Evolutionary conservation across 768 basidiomycete genomes (phyloP).

Genomic region (Rickenella mellea): DNA sequence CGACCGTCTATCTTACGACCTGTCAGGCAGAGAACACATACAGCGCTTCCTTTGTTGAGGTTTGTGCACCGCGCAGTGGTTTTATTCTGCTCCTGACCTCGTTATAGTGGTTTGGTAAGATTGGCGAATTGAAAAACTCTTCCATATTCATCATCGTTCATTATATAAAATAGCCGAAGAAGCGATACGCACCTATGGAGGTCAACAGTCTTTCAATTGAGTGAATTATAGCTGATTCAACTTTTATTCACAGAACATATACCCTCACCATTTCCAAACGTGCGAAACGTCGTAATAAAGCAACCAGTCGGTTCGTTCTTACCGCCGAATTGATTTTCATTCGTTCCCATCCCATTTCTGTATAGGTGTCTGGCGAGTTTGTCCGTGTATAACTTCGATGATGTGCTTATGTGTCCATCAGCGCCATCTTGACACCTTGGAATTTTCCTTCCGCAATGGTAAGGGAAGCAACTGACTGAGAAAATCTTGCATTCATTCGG

Average conservation of each 20-base stretch:
- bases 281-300: constrained; percentile 85
- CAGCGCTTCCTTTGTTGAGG: constrained; percentile 78
- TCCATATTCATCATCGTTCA: not conserved
- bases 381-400: not conserved
- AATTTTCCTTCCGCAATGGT: constrained; percentile 92
- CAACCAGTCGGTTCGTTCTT: constrained; percentile 65
- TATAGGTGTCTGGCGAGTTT: constrained; percentile 38
- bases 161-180: constrained; percentile 60
- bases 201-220: constrained; percentile 24
- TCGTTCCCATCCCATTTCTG: not conserved
- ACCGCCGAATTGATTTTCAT: constrained; percentile 31
- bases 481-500: constrained; percentile 11
- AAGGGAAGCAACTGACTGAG: not conserved
- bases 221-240: not conserved
- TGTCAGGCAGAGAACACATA: constrained; percentile 73
- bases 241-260: constrained; percentile 52
- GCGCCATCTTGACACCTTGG: constrained; percentile 78
- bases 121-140: constrained; percentile 8
- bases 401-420: constrained; percentile 16
- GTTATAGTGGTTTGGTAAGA: constrained; percentile 70
- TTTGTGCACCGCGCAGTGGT: constrained; percentile 20
- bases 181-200: constrained; percentile 86
- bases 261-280: constrained; percentile 58
- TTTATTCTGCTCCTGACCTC: constrained; percentile 6
- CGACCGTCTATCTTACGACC: not conserved